Percentiles rank a stretch among this genome's conserved stretches.
Conservation (phyloP, 2,329 filamentous ascomycete species). For the Ophiocordyceps unilateralis region DNA sequence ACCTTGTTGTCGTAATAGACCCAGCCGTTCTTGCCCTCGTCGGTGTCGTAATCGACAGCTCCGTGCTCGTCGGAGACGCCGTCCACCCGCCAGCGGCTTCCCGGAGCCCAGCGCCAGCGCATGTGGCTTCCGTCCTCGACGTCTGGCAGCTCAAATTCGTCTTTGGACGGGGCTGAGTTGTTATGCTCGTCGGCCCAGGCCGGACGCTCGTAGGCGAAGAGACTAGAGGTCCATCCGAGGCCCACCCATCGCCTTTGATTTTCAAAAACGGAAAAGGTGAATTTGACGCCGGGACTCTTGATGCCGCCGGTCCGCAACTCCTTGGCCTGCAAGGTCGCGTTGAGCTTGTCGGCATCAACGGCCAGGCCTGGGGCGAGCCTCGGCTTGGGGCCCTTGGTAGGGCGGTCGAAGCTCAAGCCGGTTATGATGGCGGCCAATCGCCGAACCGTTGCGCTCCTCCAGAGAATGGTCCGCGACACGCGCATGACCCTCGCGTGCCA, state of each 20-base stretch:
- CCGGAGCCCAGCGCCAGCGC: conserved; percentile 63
- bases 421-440: conserved; percentile 55
- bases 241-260: conserved; percentile 93
- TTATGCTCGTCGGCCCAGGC: conserved; percentile 95
- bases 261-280: conserved; percentile 92
- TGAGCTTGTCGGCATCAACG: conserved; percentile 6
- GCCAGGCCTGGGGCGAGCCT: conserved; percentile 3
- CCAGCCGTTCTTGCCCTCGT: conserved; percentile 62
- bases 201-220: conserved; percentile 78
- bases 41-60: conserved; percentile 32
- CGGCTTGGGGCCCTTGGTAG: conserved; percentile 15
- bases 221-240: conserved; percentile 80
- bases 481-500: conserved; percentile 84
- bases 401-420: conserved; percentile 54
- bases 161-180: conserved; percentile 59
- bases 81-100: conserved; percentile 75
- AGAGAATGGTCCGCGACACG: conserved; percentile 73
- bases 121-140: conserved; percentile 41
- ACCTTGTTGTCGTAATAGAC: conserved; percentile 98
- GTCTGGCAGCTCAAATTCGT: conserved; percentile 46
- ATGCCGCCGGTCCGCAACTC: conserved; percentile 15
- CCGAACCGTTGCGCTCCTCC: conserved; percentile 68
- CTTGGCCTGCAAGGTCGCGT: conserved; percentile 11
- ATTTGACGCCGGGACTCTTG: conserved; percentile 69
- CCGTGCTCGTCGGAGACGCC: conserved; percentile 38